These are phyloP conservation scores for Castanea mollissima DNA, from an alignment of 306 rosid species.

Conservation along the genomic window DNA sequence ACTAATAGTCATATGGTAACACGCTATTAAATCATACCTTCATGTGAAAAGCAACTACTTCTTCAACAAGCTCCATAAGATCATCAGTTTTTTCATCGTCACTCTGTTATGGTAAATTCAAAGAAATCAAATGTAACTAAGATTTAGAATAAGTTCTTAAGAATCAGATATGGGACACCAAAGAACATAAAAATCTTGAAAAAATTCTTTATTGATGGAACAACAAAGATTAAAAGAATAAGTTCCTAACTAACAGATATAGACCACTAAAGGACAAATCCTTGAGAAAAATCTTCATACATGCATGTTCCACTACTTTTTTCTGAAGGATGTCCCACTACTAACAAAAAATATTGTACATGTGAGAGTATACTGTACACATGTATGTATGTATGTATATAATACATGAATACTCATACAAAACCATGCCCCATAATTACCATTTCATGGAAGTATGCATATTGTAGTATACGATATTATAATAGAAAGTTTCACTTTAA, in stretches of 20 bases:
- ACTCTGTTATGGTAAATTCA: slow-evolving; percentile 38
- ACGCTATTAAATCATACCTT: slow-evolving; percentile 43
- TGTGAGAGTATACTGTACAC: no score
- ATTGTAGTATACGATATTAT: background rate
- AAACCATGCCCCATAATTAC: background rate
- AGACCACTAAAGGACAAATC: no score
- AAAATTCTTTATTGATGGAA: background rate
- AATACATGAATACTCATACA: background rate
- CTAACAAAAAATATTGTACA: background rate
- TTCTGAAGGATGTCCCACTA: background rate
- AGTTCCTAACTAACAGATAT: no score
- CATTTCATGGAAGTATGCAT: slow-evolving; percentile 5
- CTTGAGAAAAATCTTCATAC: background rate
- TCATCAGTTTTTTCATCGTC: slow-evolving; percentile 75
- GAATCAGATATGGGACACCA: background rate
- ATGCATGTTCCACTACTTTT: background rate
- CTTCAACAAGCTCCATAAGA: slow-evolving; percentile 82
- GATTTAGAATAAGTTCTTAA: background rate
- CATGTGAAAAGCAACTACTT: slow-evolving; percentile 83
- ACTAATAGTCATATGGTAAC: background rate
- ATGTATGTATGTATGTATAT: no score
- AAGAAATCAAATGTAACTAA: background rate
- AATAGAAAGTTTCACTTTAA: background rate
- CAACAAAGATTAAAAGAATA: no score
- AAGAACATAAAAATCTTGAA: background rate